Evolutionary conservation across 2,329 filamentous ascomycete species (phyloP), one percentile per base, ranked within the genome.

Genomic region (Diaporthe nobilis): DNA sequence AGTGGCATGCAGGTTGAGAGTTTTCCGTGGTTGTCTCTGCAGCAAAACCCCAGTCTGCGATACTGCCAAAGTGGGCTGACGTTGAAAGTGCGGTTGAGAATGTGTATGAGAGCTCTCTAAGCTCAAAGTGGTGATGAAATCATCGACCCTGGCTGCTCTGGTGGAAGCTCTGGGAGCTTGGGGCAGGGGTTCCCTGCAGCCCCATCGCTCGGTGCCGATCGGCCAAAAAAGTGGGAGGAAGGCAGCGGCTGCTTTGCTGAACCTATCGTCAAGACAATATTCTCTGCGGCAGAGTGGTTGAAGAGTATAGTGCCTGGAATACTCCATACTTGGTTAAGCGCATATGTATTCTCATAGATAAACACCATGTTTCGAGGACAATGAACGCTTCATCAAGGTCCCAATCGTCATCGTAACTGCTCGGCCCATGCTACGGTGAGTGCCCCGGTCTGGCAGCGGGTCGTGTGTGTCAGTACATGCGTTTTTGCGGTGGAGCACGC

Each of bases 41-140:
- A 31, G 39, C 15, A 42, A 22, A 4, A 55, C 15, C 6, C 28
- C 28, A 53, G 22, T 25, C 20, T 13, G 2, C 17, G 47, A 42
- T 22, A 28, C 31, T 55, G 31, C 17, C 17, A 22, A 22, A 53
- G 65, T 70, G 65, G 65, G 13, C 65, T 55, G 65, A 70, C 42
- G 17, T 53, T 31, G 65, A 20, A 31, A 28, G 10, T 22, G 34
- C 13, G 34, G 37, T 10, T 34, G 63, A 70, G 47, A 42, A 39
- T 37, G 42, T 28, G 58, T 63, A 39, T 49, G 20, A n/a, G 7
- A 53, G 65, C 28, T 70, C 37, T 25, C 49, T 70, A 55, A 70
- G 49, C 65, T 51, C 34, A 55, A 39, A 42, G 58, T 70, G 65
- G 65, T 65, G 77, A 70, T 74, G 77, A 78, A 77, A 70, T 77